Conservation (phyloP, 108 stramenopile species). For the Schizochytrium sp. region DNA sequence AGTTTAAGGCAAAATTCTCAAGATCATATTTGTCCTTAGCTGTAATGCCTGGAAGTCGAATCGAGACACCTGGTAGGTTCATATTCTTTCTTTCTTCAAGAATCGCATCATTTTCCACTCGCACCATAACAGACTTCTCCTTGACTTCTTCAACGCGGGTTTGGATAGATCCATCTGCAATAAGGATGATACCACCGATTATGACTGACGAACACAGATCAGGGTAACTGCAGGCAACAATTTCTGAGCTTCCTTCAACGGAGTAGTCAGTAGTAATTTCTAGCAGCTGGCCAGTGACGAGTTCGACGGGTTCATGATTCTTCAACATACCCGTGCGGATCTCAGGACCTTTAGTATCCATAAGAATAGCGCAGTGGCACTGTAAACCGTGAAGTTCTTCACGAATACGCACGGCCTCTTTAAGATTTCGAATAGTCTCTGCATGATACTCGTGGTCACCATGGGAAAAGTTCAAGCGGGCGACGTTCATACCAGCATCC, state of each 20-base stretch:
- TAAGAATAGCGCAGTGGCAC: slow-evolving; percentile 78
- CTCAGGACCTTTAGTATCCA: slow-evolving; percentile 93
- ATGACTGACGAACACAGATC: slow-evolving; percentile 78
- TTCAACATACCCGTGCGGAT: slow-evolving; percentile 90
- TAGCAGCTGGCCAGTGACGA: slow-evolving; percentile 83
- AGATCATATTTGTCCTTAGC: slow-evolving; percentile 77
- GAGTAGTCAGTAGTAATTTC: slow-evolving; percentile 82
- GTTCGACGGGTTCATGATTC: slow-evolving; percentile 81
- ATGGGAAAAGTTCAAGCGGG: slow-evolving; percentile 90
- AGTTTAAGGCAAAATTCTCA: slow-evolving; percentile 47
- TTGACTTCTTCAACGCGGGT: slow-evolving; percentile 74
- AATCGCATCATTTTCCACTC: slow-evolving; percentile 82
- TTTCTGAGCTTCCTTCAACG: slow-evolving; percentile 78
- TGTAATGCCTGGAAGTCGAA: slow-evolving; percentile 86
- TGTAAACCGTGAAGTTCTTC: slow-evolving; percentile 56
- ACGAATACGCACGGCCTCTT: slow-evolving; percentile 22
- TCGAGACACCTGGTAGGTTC: slow-evolving; percentile 89
- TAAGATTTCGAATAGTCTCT: neutral
- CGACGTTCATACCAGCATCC: slow-evolving; percentile 89
- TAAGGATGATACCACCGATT: slow-evolving; percentile 82
- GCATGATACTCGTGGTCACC: slow-evolving; percentile 83
- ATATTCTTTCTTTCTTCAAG: slow-evolving; percentile 91
- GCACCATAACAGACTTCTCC: slow-evolving; percentile 76
- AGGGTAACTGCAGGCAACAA: slow-evolving; percentile 84
- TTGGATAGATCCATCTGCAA: slow-evolving; percentile 86